phyloP scores from a whole-genome alignment of 73 alveolate species.

The Urostyla sp. region DNA sequence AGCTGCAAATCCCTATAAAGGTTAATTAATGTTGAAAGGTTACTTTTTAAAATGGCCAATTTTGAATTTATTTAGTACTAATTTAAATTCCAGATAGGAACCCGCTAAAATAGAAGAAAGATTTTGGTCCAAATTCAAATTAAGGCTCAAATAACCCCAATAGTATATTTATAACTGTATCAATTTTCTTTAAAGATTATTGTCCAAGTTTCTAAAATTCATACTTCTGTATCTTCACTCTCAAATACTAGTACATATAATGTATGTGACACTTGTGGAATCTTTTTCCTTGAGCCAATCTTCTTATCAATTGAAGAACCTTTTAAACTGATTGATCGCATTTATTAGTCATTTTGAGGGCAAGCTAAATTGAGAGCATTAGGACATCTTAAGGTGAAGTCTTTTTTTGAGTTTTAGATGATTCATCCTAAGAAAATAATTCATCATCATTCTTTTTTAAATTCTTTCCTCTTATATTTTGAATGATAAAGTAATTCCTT shows the following conservation, averaged over 20 bases:
- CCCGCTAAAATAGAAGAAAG: conserved; percentile 61
- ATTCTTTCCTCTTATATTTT: background rate
- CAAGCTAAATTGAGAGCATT: conserved; percentile 1
- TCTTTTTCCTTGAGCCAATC: conserved; percentile 25
- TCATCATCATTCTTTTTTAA: background rate
- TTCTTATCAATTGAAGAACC: background rate
- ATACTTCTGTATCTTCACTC: conserved; percentile 13
- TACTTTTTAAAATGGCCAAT: conserved; percentile 54
- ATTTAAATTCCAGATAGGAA: conserved; percentile 19
- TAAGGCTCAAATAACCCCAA: conserved; percentile 2
- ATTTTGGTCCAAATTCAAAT: conserved; percentile 47
- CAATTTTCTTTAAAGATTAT: conserved; percentile 1
- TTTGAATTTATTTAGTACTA: conserved; percentile 15
- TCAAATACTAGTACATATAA: conserved; percentile 23
- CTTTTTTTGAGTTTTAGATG: background rate
- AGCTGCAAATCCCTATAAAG: conserved; percentile 57
- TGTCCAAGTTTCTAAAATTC: background rate
- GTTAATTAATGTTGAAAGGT: background rate
- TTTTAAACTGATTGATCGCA: background rate
- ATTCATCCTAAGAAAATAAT: background rate
- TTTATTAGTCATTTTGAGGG: conserved; percentile 5
- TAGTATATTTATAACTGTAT: background rate
- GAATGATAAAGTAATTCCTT: background rate
- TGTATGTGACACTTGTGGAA: conserved; percentile 32
- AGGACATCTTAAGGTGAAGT: background rate